These are phyloP conservation scores for Lactarius trivialis DNA, from an alignment of 768 basidiomycete genomes.

Conservation along the genomic window DNA sequence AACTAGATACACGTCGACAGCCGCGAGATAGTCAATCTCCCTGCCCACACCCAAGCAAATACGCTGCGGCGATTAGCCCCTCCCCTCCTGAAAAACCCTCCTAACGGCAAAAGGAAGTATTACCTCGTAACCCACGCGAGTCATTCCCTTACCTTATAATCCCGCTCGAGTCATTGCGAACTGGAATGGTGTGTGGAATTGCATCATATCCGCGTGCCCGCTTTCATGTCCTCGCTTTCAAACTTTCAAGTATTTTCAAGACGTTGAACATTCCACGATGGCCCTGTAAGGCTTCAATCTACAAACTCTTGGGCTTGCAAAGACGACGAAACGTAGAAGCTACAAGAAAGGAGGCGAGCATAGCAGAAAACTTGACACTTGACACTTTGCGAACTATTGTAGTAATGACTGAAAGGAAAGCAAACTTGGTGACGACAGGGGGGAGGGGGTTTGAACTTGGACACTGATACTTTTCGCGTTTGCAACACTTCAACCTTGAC, in stretches of 20 bases:
- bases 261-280: constrained; percentile 17
- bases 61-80: neutral
- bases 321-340: constrained; percentile 32
- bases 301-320: constrained; percentile 26
- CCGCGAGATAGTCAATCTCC: constrained; percentile 6
- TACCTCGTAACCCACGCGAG: constrained; percentile 10
- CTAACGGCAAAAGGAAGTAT: neutral
- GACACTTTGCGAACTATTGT: constrained; percentile 49
- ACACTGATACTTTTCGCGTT: constrained; percentile 31
- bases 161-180: constrained; percentile 10
- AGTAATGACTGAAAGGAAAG: constrained; percentile 36
- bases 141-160: constrained; percentile 16
- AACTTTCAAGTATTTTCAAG: constrained; percentile 18
- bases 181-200: neutral
- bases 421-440: constrained; percentile 35
- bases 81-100: neutral
- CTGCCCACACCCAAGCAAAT: constrained; percentile 8
- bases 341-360: constrained; percentile 50
- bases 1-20: constrained; percentile 8
- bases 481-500: constrained; percentile 39
- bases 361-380: constrained; percentile 61
- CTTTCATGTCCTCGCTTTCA: constrained; percentile 16
- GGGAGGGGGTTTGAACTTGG: constrained; percentile 37
- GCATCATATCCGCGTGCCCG: neutral
- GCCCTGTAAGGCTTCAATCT: constrained; percentile 22